Evolutionary conservation across 441 rosid genomes (phyloP).

Genomic region (Isatis lusitanica): DNA sequence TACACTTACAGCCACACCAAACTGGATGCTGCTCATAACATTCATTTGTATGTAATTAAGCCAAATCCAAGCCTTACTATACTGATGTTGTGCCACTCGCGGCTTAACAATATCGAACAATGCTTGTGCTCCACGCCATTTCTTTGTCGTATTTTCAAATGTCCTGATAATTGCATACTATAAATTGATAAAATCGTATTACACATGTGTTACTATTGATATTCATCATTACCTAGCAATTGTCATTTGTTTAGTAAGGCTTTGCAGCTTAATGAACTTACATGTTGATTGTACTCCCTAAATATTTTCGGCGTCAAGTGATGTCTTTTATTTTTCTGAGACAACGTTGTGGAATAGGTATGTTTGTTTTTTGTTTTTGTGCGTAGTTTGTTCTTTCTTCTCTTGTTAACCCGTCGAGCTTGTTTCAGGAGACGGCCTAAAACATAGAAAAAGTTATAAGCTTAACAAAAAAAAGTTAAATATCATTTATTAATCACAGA

Average conservation of each 20-base stretch:
- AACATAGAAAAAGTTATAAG: neutral
- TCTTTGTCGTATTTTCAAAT: slow-evolving; percentile 28
- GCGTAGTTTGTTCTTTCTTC: neutral
- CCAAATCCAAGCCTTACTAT: slow-evolving; percentile 31
- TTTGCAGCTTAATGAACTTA: slow-evolving; percentile 16
- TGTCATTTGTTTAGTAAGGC: neutral
- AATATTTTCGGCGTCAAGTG: neutral
- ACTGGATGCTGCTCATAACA: slow-evolving; percentile 23
- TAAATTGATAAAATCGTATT: neutral
- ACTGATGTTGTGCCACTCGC: slow-evolving; percentile 1
- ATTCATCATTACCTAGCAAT: neutral
- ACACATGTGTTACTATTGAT: neutral
- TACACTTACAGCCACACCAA: slow-evolving; percentile 35
- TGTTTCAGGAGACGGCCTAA: slow-evolving; percentile 14
- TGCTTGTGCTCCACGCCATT: slow-evolving; percentile 35
- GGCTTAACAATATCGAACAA: slow-evolving; percentile 18
- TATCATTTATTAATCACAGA: no score
- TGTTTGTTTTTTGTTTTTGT: neutral
- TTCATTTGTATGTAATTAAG: slow-evolving; percentile 14
- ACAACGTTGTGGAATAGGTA: neutral
- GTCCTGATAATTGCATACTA: slow-evolving; percentile 28
- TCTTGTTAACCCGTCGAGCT: neutral
- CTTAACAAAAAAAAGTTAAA: no score
- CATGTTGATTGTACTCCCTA: slow-evolving; percentile 18
- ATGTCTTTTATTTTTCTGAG: neutral